Evolutionary conservation across 257 asterid genomes (phyloP).

Genomic region (Striga asiatica): DNA sequence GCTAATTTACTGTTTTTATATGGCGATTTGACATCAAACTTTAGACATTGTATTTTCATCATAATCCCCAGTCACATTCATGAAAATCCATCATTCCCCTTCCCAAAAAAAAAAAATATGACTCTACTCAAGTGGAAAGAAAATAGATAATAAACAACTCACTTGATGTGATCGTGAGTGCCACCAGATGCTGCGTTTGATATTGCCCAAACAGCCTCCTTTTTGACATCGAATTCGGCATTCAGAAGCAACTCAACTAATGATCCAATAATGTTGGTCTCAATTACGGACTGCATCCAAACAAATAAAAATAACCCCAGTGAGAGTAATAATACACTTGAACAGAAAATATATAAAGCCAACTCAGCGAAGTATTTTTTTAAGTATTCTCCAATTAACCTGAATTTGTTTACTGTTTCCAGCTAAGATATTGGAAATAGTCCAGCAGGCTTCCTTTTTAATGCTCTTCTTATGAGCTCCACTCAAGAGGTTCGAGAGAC

Average conservation of each 20-base stretch:
- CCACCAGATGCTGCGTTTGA: slow-evolving; percentile 93
- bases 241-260: slow-evolving; percentile 52
- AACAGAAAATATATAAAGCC: not conserved
- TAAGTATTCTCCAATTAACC: slow-evolving; percentile 40
- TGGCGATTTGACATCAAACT: not conserved
- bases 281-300: slow-evolving; percentile 43
- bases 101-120: not conserved
- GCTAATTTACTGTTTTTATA: too few species aligned
- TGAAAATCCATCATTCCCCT: not conserved
- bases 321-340: not conserved
- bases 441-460: slow-evolving; percentile 88
- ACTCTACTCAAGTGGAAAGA: not conserved
- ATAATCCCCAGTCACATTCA: too few species aligned
- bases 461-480: slow-evolving; percentile 62
- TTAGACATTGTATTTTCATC: not conserved
- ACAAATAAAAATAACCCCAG: not conserved
- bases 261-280: slow-evolving; percentile 46
- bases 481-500: slow-evolving; percentile 52
- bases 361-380: not conserved
- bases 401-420: slow-evolving; percentile 74
- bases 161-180: slow-evolving; percentile 78
- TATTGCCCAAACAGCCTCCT: slow-evolving; percentile 90
- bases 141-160: too few species aligned
- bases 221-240: slow-evolving; percentile 78
- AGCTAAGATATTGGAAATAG: slow-evolving; percentile 74